Conservation (phyloP, 345 rosid species). For the Pugionium cornutum region DNA sequence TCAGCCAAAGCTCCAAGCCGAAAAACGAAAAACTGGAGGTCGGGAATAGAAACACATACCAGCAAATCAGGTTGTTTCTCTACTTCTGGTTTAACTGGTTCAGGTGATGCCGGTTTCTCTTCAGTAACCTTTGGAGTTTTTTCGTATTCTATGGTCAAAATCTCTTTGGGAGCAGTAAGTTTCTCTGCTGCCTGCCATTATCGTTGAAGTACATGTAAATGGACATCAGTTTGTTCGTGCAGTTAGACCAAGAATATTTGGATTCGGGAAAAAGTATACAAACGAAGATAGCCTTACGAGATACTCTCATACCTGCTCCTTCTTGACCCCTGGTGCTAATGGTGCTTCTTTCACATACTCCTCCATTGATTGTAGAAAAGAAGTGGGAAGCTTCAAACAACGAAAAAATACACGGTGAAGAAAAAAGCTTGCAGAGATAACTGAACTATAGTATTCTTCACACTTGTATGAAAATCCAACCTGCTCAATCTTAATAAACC, state of each 20-base stretch:
- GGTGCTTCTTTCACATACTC: conserved; percentile 93
- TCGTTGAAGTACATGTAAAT: background rate
- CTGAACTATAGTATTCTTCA: background rate
- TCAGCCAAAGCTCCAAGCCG: background rate
- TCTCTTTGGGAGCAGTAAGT: conserved; percentile 67
- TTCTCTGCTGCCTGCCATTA: conserved; percentile 48
- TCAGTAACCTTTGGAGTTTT: conserved; percentile 54
- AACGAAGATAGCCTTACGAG: background rate
- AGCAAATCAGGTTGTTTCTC: conserved; percentile 74
- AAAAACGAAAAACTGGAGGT: background rate
- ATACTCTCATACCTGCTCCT: conserved; percentile 66
- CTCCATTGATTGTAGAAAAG: conserved; percentile 98
- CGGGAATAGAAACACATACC: conserved; percentile 45
- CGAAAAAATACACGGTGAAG: conserved; percentile 9
- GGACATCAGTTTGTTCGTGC: no score
- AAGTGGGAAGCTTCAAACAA: conserved; percentile 73
- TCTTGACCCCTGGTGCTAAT: conserved; percentile 51
- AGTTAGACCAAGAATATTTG: background rate
- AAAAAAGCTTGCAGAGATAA: conserved; percentile 1
- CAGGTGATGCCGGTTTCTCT: conserved; percentile 52
- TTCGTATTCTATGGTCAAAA: conserved; percentile 76
- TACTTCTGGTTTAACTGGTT: conserved; percentile 63
- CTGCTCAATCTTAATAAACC: conserved; percentile 90
- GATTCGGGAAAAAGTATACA: background rate
- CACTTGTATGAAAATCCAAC: conserved; percentile 45